Evolutionary conservation across 768 basidiomycete genomes (phyloP).

Genomic region (Piloderma croceum): DNA sequence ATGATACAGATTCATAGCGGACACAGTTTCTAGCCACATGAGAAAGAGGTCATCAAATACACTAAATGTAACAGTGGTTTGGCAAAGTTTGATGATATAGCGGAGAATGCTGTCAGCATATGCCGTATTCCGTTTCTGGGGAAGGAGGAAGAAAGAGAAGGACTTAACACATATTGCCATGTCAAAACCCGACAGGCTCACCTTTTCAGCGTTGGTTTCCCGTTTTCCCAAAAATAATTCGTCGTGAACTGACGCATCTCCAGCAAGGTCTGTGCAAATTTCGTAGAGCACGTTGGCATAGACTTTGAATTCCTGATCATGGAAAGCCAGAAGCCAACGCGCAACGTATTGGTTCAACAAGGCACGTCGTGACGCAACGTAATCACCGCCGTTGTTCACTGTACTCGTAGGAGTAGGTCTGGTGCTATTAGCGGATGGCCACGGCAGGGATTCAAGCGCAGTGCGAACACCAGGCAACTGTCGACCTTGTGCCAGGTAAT

Average conservation of each 20-base stretch:
- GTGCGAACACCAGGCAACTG: constrained; percentile 61
- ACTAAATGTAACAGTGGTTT: not conserved
- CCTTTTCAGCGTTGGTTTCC: not conserved
- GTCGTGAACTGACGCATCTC: constrained; percentile 17
- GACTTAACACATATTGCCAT: not conserved
- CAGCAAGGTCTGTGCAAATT: constrained; percentile 43
- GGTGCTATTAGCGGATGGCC: constrained; percentile 43
- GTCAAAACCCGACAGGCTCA: not conserved
- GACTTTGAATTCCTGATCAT: constrained; percentile 48
- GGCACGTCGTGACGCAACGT: constrained; percentile 52
- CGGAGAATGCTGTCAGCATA: not conserved
- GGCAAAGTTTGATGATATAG: constrained; percentile 55
- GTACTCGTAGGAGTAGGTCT: constrained; percentile 36
- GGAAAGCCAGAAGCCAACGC: constrained; percentile 67
- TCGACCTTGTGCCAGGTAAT: constrained; percentile 55
- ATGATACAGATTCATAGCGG: not conserved
- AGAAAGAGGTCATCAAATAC: constrained; percentile 1
- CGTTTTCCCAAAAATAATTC: constrained; percentile 13
- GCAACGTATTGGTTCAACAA: constrained; percentile 52
- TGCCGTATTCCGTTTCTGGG: not conserved
- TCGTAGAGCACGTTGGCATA: constrained; percentile 54
- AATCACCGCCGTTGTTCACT: constrained; percentile 62
- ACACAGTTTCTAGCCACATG: constrained; percentile 1
- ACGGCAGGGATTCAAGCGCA: constrained; percentile 37
- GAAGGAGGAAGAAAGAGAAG: not conserved